Conservation (phyloP, 208 protist species). For the Balamuthia mandrillaris region DNA sequence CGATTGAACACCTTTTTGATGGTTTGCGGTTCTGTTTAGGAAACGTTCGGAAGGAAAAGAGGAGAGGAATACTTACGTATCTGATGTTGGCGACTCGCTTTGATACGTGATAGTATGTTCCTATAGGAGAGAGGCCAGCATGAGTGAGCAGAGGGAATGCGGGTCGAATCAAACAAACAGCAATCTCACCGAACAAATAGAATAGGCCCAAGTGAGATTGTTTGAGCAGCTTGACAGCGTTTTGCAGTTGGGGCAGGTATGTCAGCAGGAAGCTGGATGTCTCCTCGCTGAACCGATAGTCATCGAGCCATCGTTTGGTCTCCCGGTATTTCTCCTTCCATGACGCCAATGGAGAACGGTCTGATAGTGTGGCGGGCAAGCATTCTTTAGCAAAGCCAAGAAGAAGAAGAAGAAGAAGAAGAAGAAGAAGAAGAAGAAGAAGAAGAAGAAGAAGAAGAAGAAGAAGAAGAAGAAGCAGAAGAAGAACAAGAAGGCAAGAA, state of each 20-base stretch:
- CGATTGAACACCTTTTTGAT: constrained; percentile 18
- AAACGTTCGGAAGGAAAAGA: not conserved
- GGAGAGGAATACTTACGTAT: not conserved
- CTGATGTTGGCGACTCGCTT: not conserved
- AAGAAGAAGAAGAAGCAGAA: no score
- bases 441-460: no score
- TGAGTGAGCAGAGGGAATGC: not conserved
- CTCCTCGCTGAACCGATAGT: not conserved
- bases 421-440: no score
- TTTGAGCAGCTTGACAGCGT: not conserved
- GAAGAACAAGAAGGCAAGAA: no score
- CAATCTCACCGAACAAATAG: not conserved
- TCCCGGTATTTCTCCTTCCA: not conserved
- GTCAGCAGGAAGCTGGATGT: not conserved
- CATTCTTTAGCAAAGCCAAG: no score
- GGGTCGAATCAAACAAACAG: not conserved
- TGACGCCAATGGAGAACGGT: not conserved
- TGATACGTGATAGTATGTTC: not conserved
- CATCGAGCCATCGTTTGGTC: not conserved
- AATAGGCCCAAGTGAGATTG: constrained; percentile 20
- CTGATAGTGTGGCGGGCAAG: no score
- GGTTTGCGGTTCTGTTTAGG: not conserved
- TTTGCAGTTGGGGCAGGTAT: not conserved
- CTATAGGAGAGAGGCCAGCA: not conserved
- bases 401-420: no score